Percentiles rank a stretch among this genome's conserved stretches.
phyloP scores from a whole-genome alignment of 129 eudicot genomes.

The Arctium lappa region DNA sequence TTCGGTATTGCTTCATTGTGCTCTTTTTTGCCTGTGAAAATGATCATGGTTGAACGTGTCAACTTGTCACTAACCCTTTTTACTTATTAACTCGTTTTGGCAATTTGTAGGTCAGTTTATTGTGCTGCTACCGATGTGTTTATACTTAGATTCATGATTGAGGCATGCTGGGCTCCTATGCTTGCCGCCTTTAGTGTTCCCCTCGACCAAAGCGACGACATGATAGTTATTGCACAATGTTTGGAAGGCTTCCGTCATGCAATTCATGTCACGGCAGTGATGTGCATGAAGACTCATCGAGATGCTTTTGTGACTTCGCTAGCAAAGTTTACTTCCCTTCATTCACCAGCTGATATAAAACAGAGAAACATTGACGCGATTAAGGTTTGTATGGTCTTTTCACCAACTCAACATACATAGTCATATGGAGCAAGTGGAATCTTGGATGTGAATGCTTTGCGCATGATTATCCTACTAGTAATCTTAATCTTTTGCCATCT shows the following conservation, averaged over 20 bases:
- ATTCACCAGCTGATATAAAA: constrained; percentile 97
- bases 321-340: constrained; percentile 94
- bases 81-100: background rate
- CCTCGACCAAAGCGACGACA: constrained; percentile 94
- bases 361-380: constrained; percentile 93
- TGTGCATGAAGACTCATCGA: constrained; percentile 99
- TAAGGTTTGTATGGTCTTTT: constrained; percentile 56
- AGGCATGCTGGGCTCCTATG: constrained; percentile 99
- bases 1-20: background rate
- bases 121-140: constrained; percentile 96
- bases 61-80: background rate
- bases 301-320: constrained; percentile 97
- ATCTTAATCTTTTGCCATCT: background rate
- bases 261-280: constrained; percentile 91
- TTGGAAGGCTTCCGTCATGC: constrained; percentile 92
- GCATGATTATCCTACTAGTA: background rate
- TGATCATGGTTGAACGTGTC: background rate
- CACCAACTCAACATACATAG: background rate
- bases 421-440: background rate
- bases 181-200: constrained; percentile 99
- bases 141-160: constrained; percentile 96
- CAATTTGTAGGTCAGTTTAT: constrained; percentile 82
- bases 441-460: background rate
- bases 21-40: background rate
- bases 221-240: constrained; percentile 61